A percentile compares a stretch with the other conserved stretches of the same genome.
phyloP scores from a whole-genome alignment of 2,329 filamentous ascomycete species.

The Xylaria arbuscula region DNA sequence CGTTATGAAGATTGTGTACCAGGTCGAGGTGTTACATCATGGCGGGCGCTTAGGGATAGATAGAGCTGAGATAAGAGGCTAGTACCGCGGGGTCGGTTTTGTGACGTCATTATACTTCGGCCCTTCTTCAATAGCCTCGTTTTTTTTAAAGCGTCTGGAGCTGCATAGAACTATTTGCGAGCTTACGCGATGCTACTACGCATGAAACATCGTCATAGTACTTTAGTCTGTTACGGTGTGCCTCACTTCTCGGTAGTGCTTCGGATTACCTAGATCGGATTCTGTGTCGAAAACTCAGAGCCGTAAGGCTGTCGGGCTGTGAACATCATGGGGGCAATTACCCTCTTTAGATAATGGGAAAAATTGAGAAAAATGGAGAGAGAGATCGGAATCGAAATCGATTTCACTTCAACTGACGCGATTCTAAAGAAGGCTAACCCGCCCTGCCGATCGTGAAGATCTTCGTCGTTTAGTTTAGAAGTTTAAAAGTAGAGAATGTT shows the following conservation, averaged over 20 bases:
- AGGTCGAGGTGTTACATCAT: slow-evolving; percentile 5
- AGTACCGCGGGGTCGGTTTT: not conserved
- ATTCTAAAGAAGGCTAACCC: not conserved
- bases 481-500: not conserved
- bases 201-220: not conserved
- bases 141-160: not conserved
- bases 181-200: not conserved
- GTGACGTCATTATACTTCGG: slow-evolving; percentile 3
- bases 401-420: not conserved
- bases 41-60: not conserved
- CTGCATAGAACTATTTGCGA: slow-evolving; percentile 8
- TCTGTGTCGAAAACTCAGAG: not conserved
- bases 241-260: not conserved
- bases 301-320: not conserved
- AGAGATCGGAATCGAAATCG: slow-evolving; percentile 2
- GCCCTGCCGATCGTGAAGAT: slow-evolving; percentile 19
- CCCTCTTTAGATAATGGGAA: not conserved
- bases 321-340: not conserved
- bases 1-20: too few species aligned
- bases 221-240: not conserved
- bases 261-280: not conserved
- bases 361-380: not conserved
- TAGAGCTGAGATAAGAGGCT: not conserved
- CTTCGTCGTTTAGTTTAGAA: not conserved
- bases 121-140: not conserved